Evolutionary conservation across 176 grass and related monocot genomes (phyloP).

Genomic region (Poa annua): DNA sequence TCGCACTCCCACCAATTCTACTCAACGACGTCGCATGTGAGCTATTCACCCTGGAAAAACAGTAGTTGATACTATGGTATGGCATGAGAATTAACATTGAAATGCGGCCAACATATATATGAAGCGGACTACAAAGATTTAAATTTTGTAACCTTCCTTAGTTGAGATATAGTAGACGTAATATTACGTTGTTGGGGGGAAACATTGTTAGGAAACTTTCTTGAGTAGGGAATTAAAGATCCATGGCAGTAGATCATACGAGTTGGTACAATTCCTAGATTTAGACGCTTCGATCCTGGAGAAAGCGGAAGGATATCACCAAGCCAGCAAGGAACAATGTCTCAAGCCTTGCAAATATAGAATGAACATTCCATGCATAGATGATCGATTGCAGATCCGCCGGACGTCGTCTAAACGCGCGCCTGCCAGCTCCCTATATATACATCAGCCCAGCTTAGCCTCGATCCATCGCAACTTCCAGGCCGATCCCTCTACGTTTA

Average conservation of each 20-base stretch:
- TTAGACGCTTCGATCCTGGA: neutral
- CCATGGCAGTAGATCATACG: neutral
- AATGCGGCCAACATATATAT: no score
- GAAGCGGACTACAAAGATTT: no score
- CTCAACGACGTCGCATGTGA: no score
- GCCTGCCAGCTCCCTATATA: neutral
- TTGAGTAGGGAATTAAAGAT: neutral
- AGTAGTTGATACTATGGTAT: no score
- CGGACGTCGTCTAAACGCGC: neutral
- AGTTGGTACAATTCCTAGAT: neutral
- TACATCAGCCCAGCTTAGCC: neutral
- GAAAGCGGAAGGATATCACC: neutral
- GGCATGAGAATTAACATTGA: no score
- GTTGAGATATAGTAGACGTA: no score
- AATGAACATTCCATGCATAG: neutral
- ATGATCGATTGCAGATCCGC: neutral
- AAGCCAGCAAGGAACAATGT: neutral
- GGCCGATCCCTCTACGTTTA: neutral
- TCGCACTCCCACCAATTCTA: no score
- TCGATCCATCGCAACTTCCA: neutral
- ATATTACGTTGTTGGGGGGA: no score
- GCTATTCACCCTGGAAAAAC: no score
- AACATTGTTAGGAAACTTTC: neutral
- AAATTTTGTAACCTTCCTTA: no score
- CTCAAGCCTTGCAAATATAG: neutral